Base-by-base conservation (phyloP, 495 filamentous ascomycete genomes). In the Evernia prunastri region DNA sequence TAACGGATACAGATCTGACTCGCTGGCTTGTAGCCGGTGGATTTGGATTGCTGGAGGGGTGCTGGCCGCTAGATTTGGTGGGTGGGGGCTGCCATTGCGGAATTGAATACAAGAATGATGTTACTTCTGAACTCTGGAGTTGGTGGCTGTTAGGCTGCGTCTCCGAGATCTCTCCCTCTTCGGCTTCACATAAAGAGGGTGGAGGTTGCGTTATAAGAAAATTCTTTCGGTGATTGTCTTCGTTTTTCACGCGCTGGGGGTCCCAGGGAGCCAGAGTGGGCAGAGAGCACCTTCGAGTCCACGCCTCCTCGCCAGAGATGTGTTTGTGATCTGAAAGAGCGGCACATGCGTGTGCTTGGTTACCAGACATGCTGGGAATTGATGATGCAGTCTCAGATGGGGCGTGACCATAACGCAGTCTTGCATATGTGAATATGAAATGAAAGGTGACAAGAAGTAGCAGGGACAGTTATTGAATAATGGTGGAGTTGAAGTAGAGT, bases 1-100 rank as follows among this genome's bases (percentile, higher is more conserved):
- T n/a, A n/a, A n/a, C n/a, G n/a, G n/a, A n/a, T n/a, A n/a, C n/a
- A n/a, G 40, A 3, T 42, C 40, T 42, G 40, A 3, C 20, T 42
- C 15, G 40, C 15, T 18, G 40, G 40, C 0, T 7, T 42, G 40
- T 1, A 3, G 20, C 40, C 40, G 15, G 15, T 42, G 2, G 1
- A 18, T 2, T 42, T 42, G 15, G 40, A 18, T 3, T 2, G 2
- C 20, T 18, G 40, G 17, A 42, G 40, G 40, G 40, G 17, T 20
- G 35, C 59, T 17, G 42, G 36, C 51, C 33, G 33, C 29, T 36
- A 37, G 33, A 4, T n/a, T n/a, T n/a, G n/a, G n/a, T n/a, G n/a
- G n/a, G n/a, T 37, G 59, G 43, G 17, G 45, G 45, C 39, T 61
- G 43, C 59, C 43, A 53, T 35, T 37, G 59, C 18, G 59, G 45